A percentile compares a stretch with the other conserved stretches of the same genome.
These are phyloP conservation scores for Melampsora americana DNA, from an alignment of 1,284 basidiomycete genomes.

Conservation along the genomic window DNA sequence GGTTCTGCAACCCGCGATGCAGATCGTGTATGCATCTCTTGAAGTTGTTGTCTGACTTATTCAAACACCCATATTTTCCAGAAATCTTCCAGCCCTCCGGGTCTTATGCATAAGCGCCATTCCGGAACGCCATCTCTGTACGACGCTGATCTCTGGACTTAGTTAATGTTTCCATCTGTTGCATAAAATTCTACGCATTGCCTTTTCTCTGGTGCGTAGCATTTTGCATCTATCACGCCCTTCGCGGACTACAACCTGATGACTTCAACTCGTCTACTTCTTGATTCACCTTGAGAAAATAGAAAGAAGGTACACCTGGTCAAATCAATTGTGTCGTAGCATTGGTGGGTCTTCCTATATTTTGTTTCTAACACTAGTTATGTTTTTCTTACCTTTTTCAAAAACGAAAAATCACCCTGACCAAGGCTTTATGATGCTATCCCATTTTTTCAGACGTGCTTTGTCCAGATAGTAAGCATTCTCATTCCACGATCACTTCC, in stretches of 20 bases:
- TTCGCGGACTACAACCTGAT: too few relatives aligned
- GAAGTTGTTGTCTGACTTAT: not conserved
- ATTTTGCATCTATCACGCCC: not conserved
- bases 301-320: not conserved
- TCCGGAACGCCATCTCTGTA: not conserved
- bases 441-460: not conserved
- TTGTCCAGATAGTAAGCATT: not conserved
- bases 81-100: not conserved
- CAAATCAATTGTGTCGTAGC: not conserved
- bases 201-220: not conserved
- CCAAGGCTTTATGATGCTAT: not conserved
- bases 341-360: not conserved
- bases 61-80: not conserved
- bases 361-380: not conserved
- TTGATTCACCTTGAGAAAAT: not conserved
- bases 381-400: not conserved
- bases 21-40: not conserved
- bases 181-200: not conserved
- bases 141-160: not conserved
- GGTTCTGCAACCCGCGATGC: not conserved
- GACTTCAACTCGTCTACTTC: not conserved
- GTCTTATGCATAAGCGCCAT: conserved; percentile 6
- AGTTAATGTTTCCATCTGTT: not conserved
- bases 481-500: too few relatives aligned
- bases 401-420: not conserved